These are phyloP conservation scores for Annulohypoxylon moriforme DNA, from an alignment of 495 filamentous ascomycete species.

Conservation along the genomic window DNA sequence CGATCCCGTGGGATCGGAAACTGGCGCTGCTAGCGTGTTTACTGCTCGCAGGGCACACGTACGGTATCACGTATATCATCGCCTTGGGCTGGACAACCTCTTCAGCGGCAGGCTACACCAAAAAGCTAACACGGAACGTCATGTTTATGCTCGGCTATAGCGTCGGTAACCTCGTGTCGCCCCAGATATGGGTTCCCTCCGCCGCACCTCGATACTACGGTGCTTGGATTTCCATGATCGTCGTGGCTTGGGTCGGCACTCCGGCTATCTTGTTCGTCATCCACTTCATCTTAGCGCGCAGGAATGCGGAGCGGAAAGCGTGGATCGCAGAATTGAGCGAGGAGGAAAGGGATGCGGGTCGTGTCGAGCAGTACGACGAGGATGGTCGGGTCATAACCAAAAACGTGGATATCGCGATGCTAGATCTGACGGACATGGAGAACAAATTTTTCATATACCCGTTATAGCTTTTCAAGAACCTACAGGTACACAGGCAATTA, in stretches of 20 bases:
- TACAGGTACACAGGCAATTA: background rate
- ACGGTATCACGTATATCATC: slow-evolving; percentile 21
- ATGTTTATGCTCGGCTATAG: slow-evolving; percentile 23
- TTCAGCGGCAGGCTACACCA: slow-evolving; percentile 17
- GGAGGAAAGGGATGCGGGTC: background rate
- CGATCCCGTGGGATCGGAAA: slow-evolving; percentile 21
- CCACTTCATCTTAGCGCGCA: slow-evolving; percentile 1
- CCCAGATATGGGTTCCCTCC: slow-evolving; percentile 17
- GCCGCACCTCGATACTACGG: slow-evolving; percentile 21
- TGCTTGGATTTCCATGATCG: slow-evolving; percentile 21
- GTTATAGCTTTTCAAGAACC: background rate
- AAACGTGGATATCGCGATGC: slow-evolving; percentile 12
- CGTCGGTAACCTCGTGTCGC: slow-evolving; percentile 18
- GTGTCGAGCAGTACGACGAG: background rate
- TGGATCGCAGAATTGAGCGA: slow-evolving; percentile 3
- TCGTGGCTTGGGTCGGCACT: slow-evolving; percentile 12
- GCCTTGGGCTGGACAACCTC: slow-evolving; percentile 24
- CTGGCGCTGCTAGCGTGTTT: background rate
- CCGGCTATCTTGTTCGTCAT: background rate
- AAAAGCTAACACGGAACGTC: slow-evolving; percentile 22
- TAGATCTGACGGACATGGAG: slow-evolving; percentile 17
- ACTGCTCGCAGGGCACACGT: slow-evolving; percentile 15
- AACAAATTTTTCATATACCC: slow-evolving; percentile 23
- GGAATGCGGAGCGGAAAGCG: background rate
- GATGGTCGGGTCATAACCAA: slow-evolving; percentile 1